phyloP scores from a whole-genome alignment of 2,329 filamentous ascomycete genomes.

The Emmonsia crescens region DNA sequence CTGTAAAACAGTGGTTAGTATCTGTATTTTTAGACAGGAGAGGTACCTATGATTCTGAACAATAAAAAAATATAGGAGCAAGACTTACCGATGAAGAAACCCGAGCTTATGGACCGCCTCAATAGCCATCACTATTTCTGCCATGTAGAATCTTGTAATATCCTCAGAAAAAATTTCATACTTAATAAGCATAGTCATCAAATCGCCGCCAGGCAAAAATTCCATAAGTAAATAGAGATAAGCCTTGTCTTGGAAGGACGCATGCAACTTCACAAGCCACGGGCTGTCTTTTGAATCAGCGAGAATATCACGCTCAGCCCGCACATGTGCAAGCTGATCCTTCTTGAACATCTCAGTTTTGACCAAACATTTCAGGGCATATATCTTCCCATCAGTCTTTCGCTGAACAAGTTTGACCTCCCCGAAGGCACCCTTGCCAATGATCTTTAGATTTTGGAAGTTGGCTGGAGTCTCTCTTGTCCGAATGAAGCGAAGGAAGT shows the following conservation, averaged over 20 bases:
- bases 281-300: conserved; percentile 94
- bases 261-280: conserved; percentile 97
- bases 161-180: conserved; percentile 99
- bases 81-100: conserved; percentile 85
- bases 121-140: conserved; percentile 94
- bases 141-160: conserved; percentile 98
- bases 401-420: conserved; percentile 97
- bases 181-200: conserved; percentile 99
- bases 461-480: conserved; percentile 94
- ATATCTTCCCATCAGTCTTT: conserved; percentile 92
- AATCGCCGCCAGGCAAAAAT: conserved; percentile 90
- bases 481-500: conserved; percentile 95
- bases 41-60: background rate
- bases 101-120: conserved; percentile 96
- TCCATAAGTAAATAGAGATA: conserved; percentile 99
- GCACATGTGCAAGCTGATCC: conserved; percentile 93
- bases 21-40: background rate
- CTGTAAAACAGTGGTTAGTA: conserved; percentile 34
- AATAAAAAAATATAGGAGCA: background rate
- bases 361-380: conserved; percentile 94
- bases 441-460: conserved; percentile 94
- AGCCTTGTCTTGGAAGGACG: conserved; percentile 91
- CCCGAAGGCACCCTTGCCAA: conserved; percentile 96
- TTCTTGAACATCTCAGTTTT: conserved; percentile 99
- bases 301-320: conserved; percentile 92